Evolutionary conservation across 2,329 filamentous ascomycete genomes (phyloP).

Genomic region (Ophiocordyceps australis): DNA sequence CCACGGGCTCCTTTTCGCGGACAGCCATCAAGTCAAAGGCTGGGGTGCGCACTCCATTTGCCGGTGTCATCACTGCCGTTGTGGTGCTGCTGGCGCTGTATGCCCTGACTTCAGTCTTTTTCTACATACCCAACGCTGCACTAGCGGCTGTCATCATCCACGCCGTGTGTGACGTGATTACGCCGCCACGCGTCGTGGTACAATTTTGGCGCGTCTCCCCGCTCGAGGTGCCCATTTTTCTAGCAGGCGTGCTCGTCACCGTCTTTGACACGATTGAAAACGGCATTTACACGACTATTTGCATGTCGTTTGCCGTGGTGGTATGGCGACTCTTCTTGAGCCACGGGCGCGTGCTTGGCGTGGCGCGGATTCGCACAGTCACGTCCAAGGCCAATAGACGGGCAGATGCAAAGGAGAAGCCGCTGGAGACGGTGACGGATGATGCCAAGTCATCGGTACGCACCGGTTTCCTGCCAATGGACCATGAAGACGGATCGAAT

Average conservation of each 20-base stretch:
- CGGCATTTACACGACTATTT: conserved; percentile 70
- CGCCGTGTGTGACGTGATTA: conserved; percentile 73
- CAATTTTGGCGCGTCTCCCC: conserved; percentile 80
- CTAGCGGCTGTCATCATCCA: conserved; percentile 80
- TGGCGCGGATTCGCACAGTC: conserved; percentile 70
- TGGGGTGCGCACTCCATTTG: conserved; percentile 72
- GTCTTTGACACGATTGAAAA: conserved; percentile 70
- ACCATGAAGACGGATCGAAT: conserved; percentile 32
- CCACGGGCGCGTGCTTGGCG: conserved; percentile 60
- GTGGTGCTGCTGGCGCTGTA: conserved; percentile 76
- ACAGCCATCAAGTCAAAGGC: conserved; percentile 96
- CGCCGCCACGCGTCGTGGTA: conserved; percentile 65
- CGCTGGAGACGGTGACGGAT: conserved; percentile 14
- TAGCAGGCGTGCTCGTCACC: conserved; percentile 67
- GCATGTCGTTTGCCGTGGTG: conserved; percentile 49
- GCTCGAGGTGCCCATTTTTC: conserved; percentile 68
- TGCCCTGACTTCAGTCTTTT: conserved; percentile 68
- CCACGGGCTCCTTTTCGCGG: conserved; percentile 87
- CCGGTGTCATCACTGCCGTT: conserved; percentile 66
- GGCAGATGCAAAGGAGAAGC: conserved; percentile 2
- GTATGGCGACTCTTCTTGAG: conserved; percentile 67
- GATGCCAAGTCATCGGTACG: conserved; percentile 25
- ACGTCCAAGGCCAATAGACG: conserved; percentile 40
- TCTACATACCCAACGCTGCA: conserved; percentile 64
- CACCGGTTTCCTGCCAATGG: conserved; percentile 26